phyloP scores from a whole-genome alignment of 2,329 filamentous ascomycete species.

The Penicillium freii region DNA sequence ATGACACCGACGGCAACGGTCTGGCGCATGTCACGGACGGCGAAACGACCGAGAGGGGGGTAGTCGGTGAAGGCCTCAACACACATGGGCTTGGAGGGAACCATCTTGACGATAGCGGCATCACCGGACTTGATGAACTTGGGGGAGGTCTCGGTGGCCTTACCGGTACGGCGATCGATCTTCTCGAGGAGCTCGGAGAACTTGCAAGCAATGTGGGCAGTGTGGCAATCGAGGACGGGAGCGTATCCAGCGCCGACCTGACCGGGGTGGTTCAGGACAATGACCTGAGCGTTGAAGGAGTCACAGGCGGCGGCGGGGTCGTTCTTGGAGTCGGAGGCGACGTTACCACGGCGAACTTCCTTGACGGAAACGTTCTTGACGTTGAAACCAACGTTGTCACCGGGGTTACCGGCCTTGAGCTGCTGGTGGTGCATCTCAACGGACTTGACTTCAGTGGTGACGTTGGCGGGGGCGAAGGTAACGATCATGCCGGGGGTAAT shows the following conservation, averaged over 20 bases:
- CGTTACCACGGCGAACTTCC: conserved; percentile 99
- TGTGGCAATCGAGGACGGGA: conserved; percentile 99
- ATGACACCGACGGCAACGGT: conserved; percentile 38
- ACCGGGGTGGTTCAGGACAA: conserved; percentile 99
- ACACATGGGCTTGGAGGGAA: conserved; percentile 99
- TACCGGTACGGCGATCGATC: conserved; percentile 99
- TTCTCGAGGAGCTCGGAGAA: conserved; percentile 99
- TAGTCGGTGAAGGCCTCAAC: conserved; percentile 99
- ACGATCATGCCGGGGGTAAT: conserved; percentile 84
- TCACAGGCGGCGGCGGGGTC: conserved; percentile 86
- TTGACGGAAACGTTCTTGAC: conserved; percentile 99
- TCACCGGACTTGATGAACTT: conserved; percentile 99
- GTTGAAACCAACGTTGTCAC: conserved; percentile 99
- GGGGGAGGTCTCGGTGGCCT: conserved; percentile 84
- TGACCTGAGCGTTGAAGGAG: conserved; percentile 99
- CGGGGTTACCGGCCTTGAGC: conserved; percentile 88
- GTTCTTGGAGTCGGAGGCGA: conserved; percentile 99
- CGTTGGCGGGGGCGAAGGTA: conserved; percentile 96
- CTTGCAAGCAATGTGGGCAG: conserved; percentile 99
- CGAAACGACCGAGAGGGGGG: conserved; percentile 99
- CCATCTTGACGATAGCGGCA: conserved; percentile 99
- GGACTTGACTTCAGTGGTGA: conserved; percentile 99
- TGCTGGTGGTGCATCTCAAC: conserved; percentile 99
- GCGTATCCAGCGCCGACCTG: conserved; percentile 99
- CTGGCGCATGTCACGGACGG: conserved; percentile 90